Base-by-base conservation (phyloP, 768 basidiomycete genomes). In the Solioccasus polychromus region DNA sequence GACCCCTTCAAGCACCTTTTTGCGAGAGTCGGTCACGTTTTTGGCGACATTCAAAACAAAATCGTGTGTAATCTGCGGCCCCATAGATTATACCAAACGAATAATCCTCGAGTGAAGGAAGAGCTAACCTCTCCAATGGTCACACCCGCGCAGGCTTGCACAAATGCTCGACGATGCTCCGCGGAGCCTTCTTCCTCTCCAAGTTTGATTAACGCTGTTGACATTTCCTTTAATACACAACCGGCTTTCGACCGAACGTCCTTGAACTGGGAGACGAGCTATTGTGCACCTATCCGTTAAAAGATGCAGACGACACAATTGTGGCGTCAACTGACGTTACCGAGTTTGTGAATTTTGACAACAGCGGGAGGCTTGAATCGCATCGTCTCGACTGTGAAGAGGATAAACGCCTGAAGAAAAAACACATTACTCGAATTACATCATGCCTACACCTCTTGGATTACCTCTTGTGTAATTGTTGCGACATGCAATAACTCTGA, bases 231-330 rank as follows among this genome's bases (percentile, higher is more conserved):
- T 35, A 91, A 61, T 7, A 72, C 67, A 14, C 66, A 64, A 15
- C 75, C 38, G 17, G 79, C 86, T 53, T 73, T 72, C 10, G 71
- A 58, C 12, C 83, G 79, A 45, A 89, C 63, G 18, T 69, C 63
- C 57, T 88, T 91, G 61, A 88, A 78, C 57, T 71, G 80, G 35
- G 81, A 69, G 30, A 79, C 80, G 42, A 90, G 74, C 88, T 90
- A 45, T 22, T 44, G 20, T n/a, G 20, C 20, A 44, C 59, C 26
- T 44, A 14, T 28, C 17, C 26, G 20, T 44, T 19, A 52, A 36
- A 26, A 44, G 8, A 40, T 17, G 47, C 26, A 20, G 12, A 23
- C 35, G 26, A 24, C 29, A 34, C n/a, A 26, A 10, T 18, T 37
- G 5, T 20, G 30, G 28, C 12, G 20, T 19, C 41, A 19, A 71